Evolutionary conservation across 202 grass and related monocot genomes (phyloP), one percentile per base, ranked within the genome.

Genomic region (Eragrostis tef): DNA sequence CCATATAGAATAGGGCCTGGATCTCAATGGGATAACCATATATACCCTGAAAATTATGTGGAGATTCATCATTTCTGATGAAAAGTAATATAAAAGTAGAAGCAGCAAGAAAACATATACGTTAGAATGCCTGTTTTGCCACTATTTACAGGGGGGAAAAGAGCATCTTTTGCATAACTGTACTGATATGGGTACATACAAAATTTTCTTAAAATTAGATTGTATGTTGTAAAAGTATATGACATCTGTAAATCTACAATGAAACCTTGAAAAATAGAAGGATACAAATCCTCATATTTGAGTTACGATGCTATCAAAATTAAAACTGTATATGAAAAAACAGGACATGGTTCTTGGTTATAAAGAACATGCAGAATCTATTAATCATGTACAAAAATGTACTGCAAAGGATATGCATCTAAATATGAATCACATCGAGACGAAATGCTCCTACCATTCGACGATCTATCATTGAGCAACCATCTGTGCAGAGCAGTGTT

Each of bases 21-120:
- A 98, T 98, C 82, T 98, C 94, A 8, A 98, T 93, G 11, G 94
- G 94, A 82, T 98, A 98, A 26, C 94, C 94, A 82, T 98, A 98
- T 79, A 98, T 85, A 72, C 94, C 94, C 94, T 98, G 86, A 65
- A 86, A 81, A 39, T 64, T 34, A 39, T 80, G 63, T 75, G 45
- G 25, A 61, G 36, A 73, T 25, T n/a, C 39, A 20, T 56, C 41
- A 77, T 54, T 29, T 6, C 25, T 15, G 41, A 43, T 31, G 58
- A 66, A 72, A 58, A 19, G 21, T 36, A 31, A 41, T 20, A 43
- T 19, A 31, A 59, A 31, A 42, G 34, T 75, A 67, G 5, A 69
- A 54, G 12, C 11, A 86, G 36, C 17, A 39, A 16, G 11, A 87
- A 22, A 80, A 34, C 2, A 54, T 67, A 7, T 34, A 53, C 27